Conservation (phyloP, 306 rosid species). For the Mimosa pudica region DNA sequence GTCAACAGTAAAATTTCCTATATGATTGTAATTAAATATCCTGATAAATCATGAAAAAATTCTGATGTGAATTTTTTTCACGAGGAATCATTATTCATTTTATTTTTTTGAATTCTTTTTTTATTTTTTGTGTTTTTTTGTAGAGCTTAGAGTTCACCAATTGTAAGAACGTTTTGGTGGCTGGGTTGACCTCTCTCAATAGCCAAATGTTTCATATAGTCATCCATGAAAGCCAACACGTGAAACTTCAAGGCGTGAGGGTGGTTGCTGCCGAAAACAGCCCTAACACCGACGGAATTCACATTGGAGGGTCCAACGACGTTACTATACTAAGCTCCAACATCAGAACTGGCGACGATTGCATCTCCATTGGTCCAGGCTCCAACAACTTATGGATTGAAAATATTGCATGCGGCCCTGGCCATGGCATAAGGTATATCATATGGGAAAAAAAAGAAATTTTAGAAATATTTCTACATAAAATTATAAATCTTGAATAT, state of each 20-base stretch:
- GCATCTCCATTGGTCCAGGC: conserved; percentile 72
- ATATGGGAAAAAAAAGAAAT: no score
- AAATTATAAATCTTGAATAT: no score
- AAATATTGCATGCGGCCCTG: conserved; percentile 61
- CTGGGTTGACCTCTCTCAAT: conserved; percentile 55
- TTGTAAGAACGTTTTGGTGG: conserved; percentile 50
- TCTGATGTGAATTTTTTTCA: neutral
- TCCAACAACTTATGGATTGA: conserved; percentile 65
- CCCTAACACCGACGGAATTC: conserved; percentile 83
- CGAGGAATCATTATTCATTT: neutral
- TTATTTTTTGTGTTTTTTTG: neutral
- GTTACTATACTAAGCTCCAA: conserved; percentile 56
- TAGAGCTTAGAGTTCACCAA: conserved; percentile 50
- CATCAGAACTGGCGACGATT: conserved; percentile 65
- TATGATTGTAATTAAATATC: no score
- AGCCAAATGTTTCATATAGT: conserved; percentile 66
- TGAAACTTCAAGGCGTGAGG: conserved; percentile 42
- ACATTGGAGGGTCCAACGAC: conserved; percentile 48
- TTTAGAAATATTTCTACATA: no score
- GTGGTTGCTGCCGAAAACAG: conserved; percentile 50
- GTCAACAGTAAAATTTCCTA: no score
- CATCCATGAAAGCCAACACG: conserved; percentile 51
- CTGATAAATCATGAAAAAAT: neutral
- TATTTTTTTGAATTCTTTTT: neutral
- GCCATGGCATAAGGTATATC: conserved; percentile 72